Percentiles rank a stretch among this genome's conserved stretches.
phyloP scores from a whole-genome alignment of 495 filamentous ascomycete genomes.

The Neurospora sp. region DNA sequence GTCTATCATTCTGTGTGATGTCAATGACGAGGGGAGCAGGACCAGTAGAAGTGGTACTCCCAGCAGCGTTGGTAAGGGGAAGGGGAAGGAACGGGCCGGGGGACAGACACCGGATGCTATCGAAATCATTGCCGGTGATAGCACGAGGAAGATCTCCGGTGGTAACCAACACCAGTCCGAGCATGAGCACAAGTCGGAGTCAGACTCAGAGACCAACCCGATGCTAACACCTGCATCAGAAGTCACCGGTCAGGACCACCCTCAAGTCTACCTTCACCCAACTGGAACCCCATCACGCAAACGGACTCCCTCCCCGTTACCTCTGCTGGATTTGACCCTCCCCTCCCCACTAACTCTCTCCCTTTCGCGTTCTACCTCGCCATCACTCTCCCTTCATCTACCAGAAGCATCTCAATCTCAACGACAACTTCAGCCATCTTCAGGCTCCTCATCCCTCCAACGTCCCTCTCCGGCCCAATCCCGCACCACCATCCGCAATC shows the following conservation, averaged over 20 bases:
- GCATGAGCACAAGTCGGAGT: background rate
- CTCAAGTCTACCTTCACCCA: background rate
- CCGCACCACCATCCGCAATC: background rate
- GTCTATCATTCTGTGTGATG: constrained; percentile 3
- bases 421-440: background rate
- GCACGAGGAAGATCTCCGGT: background rate
- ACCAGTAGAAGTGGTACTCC: background rate
- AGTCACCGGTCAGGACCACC: background rate
- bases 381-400: background rate
- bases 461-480: background rate
- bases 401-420: background rate
- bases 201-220: background rate
- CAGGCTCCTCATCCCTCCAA: background rate
- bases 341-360: background rate
- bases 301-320: background rate
- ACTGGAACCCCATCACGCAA: background rate
- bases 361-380: background rate
- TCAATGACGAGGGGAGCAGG: background rate
- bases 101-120: background rate
- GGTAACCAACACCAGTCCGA: background rate
- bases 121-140: background rate
- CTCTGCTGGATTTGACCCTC: background rate
- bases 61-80: background rate
- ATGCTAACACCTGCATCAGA: background rate
- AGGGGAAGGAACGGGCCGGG: background rate